These are phyloP conservation scores for Vigna trinervia DNA, from an alignment of 306 rosid genomes.

Conservation along the genomic window DNA sequence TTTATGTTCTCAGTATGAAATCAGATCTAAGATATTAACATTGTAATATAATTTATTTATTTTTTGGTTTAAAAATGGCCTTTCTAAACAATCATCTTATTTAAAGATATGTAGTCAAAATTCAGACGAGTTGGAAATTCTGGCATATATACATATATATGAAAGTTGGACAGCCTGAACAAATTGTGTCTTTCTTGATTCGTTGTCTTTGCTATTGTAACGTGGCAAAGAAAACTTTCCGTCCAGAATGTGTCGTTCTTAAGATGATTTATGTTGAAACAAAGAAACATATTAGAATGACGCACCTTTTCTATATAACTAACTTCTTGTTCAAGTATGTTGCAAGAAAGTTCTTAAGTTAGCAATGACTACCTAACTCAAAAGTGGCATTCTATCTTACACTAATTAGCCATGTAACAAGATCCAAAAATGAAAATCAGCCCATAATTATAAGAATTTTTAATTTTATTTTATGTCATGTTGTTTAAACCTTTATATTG, in stretches of 20 bases:
- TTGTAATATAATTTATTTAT: too few species aligned
- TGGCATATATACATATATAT: not conserved
- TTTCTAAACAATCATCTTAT: not conserved
- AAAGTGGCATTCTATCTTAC: conserved; percentile 26
- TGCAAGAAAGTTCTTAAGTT: conserved; percentile 45
- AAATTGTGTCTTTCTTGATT: not conserved
- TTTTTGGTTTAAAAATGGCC: not conserved
- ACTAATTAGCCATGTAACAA: conserved; percentile 10
- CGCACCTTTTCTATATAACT: conserved; percentile 31
- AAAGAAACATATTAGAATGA: conserved; percentile 37
- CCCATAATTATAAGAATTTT: not conserved
- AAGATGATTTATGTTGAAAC: conserved; percentile 37
- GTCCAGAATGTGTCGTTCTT: conserved; percentile 23
- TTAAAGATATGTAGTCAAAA: not conserved
- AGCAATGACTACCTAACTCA: conserved; percentile 48
- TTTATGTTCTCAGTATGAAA: not conserved
- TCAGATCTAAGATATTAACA: not conserved
- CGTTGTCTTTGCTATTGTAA: not conserved
- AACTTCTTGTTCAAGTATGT: conserved; percentile 4
- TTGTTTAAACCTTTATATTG: not conserved
- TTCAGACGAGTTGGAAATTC: not conserved
- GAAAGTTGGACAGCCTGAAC: not conserved
- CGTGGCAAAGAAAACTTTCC: not conserved
- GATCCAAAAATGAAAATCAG: not conserved
- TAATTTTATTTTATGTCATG: not conserved